Evolutionary conservation across 163 green algal species (phyloP).

Genomic region (Chlamydomonas reinhardtii): DNA sequence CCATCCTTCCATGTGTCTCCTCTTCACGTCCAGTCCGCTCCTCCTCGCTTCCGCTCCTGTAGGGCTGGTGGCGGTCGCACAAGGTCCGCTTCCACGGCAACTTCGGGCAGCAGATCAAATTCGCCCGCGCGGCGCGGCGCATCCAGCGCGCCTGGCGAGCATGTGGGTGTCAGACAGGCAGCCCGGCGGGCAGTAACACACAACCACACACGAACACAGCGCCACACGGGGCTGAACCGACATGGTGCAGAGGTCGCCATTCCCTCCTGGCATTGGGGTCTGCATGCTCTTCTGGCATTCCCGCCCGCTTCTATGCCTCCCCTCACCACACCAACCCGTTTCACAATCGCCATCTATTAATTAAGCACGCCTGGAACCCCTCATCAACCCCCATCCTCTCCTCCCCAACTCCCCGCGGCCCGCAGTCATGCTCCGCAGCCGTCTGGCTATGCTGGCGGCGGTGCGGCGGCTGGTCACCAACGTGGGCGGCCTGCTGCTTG

Average conservation of each 20-base stretch:
- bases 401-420: background rate
- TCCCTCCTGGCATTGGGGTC: too few species aligned
- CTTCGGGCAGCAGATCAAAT: background rate
- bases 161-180: background rate
- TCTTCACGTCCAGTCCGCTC: too few species aligned
- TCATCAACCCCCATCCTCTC: background rate
- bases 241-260: too few species aligned
- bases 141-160: constrained; percentile 19
- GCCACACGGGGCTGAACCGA: too few species aligned
- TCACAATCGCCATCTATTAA: too few species aligned
- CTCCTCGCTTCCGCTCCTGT: too few species aligned
- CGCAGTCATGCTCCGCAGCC: constrained; percentile 26
- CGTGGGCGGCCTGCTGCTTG: constrained; percentile 39
- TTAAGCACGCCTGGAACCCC: too few species aligned
- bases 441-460: constrained; percentile 24
- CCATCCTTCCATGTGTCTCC: too few species aligned
- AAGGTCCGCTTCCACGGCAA: constrained; percentile 17
- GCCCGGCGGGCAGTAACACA: background rate
- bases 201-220: background rate
- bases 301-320: too few species aligned
- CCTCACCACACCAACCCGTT: too few species aligned
- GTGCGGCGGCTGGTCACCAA: background rate
- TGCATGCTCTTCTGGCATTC: too few species aligned
- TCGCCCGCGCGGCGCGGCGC: background rate
- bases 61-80: constrained; percentile 43